Percentiles rank a stretch among this genome's conserved stretches.
Evolutionary conservation across 495 filamentous ascomycete genomes (phyloP).

Genomic region (Xeromyces bisporus): DNA sequence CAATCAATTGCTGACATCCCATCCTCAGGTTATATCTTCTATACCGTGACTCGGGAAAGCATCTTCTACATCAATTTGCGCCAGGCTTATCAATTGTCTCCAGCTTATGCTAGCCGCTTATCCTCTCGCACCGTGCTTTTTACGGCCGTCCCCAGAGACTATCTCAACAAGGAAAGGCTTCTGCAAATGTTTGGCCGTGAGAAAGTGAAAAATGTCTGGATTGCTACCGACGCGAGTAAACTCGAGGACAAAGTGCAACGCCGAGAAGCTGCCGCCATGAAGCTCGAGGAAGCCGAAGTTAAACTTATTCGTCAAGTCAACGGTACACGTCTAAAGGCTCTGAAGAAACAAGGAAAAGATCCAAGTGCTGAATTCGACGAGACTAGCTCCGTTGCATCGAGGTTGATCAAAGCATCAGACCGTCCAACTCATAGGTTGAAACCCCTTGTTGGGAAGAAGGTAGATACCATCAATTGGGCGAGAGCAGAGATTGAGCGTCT

Average conservation of each 20-base stretch:
- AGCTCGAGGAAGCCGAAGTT: slow-evolving; percentile 78
- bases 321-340: slow-evolving; percentile 49
- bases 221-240: slow-evolving; percentile 60
- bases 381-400: slow-evolving; percentile 63
- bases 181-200: slow-evolving; percentile 57
- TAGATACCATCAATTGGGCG: slow-evolving; percentile 73
- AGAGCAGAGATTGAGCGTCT: slow-evolving; percentile 65
- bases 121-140: slow-evolving; percentile 92
- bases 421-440: slow-evolving; percentile 76
- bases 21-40: slow-evolving; percentile 55
- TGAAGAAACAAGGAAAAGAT: slow-evolving; percentile 47
- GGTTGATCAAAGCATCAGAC: slow-evolving; percentile 63
- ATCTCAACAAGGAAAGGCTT: slow-evolving; percentile 55
- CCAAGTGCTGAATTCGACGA: slow-evolving; percentile 36
- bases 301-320: slow-evolving; percentile 75
- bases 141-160: slow-evolving; percentile 62
- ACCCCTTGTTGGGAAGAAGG: slow-evolving; percentile 69
- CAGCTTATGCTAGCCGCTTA: slow-evolving; percentile 71
- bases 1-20: slow-evolving; percentile 3
- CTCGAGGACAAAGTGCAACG: slow-evolving; percentile 74
- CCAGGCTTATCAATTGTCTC: slow-evolving; percentile 84
- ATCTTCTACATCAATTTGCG: slow-evolving; percentile 92
- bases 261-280: slow-evolving; percentile 66
- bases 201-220: slow-evolving; percentile 73
- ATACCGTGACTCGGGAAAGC: slow-evolving; percentile 75